Conservation (phyloP, 805 yeast species). For the Blastobotrys americana region DNA sequence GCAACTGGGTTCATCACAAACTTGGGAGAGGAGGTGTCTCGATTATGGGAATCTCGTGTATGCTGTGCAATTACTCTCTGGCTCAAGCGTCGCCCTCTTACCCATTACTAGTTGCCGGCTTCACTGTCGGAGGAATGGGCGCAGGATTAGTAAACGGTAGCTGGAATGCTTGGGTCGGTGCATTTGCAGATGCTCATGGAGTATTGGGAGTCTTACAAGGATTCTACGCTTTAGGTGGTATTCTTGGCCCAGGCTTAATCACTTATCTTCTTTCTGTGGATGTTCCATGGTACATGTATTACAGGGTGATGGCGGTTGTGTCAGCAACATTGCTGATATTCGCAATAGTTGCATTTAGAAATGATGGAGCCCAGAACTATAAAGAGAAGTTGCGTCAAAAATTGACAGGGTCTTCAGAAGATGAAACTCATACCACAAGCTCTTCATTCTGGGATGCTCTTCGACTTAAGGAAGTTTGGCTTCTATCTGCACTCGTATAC, state of each 20-base stretch:
- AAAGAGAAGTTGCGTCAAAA: background rate
- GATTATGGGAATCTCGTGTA: constrained; percentile 30
- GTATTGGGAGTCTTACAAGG: constrained; percentile 61
- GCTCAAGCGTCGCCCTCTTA: constrained; percentile 38
- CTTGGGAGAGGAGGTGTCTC: constrained; percentile 46
- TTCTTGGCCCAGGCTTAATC: constrained; percentile 58
- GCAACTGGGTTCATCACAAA: constrained; percentile 35
- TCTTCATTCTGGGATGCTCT: constrained; percentile 9
- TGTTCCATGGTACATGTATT: constrained; percentile 47
- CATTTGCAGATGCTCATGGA: constrained; percentile 47
- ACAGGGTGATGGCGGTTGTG: constrained; percentile 38
- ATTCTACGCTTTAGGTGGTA: constrained; percentile 63
- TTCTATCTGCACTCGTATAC: constrained; percentile 47
- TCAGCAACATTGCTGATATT: constrained; percentile 31
- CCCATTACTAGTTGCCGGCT: constrained; percentile 33
- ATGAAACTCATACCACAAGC: background rate
- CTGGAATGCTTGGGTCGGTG: constrained; percentile 43
- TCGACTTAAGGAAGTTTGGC: constrained; percentile 27
- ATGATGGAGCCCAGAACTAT: constrained; percentile 20
- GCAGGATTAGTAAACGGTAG: constrained; percentile 51
- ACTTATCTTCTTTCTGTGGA: constrained; percentile 45
- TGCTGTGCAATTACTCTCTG: constrained; percentile 35
- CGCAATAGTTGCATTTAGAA: constrained; percentile 39
- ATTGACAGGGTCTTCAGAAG: background rate
- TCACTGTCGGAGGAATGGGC: constrained; percentile 44